Base-by-base conservation (phyloP, 148 eudicot genomes). In the Chenopodium suecicum region DNA sequence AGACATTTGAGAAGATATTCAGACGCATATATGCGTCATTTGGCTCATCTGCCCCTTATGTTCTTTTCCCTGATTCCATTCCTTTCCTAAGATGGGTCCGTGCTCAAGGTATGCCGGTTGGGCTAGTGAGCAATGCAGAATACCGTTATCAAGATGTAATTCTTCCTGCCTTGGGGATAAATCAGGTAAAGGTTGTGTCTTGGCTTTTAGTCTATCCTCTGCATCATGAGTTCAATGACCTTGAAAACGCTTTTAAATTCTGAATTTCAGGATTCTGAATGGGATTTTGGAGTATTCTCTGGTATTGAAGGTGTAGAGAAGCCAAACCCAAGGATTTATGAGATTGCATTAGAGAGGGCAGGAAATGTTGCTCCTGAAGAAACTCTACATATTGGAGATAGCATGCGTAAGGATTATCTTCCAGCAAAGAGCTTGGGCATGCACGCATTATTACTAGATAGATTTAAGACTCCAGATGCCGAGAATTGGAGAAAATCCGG, bases 221-320 rank as follows among this genome's bases (percentile, higher is more conserved):
- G 65, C 70, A 13, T 66, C 10, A 10, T 68, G 16, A n/a, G 72
- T 31, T 31, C 69, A 77, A 68, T 60, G 58, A 52, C 29, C 34
- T 9, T 64, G 47, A 52, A 25, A 14, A 23, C 48, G 16, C 47
- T 64, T 34, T 34, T 31, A 23, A 62, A 29, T 66, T 44, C 10
- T 25, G 78, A 16, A 63, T 14, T 83, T 63, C 91, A 96, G 98
- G 98, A 94, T 78, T 89, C 93, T 19, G 97, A 91, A 84, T 94
- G 97, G 97, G 99, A 96, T 82, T 94, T 94, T 80, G 99, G 97
- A 50, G 94, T 96, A 41, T 96, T 96, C 86, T 96, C 99, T 4
- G 98, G 98, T n/a, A 84, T 95, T 9, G 98, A 91, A 89, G 98
- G 98, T 9, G 92, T 93, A 58, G 98, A 95, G 82, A 95, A 95